Percentiles rank a stretch among this genome's conserved stretches.
Evolutionary conservation across 1,284 basidiomycete species (phyloP).

Genomic region (Naganishia albida): DNA sequence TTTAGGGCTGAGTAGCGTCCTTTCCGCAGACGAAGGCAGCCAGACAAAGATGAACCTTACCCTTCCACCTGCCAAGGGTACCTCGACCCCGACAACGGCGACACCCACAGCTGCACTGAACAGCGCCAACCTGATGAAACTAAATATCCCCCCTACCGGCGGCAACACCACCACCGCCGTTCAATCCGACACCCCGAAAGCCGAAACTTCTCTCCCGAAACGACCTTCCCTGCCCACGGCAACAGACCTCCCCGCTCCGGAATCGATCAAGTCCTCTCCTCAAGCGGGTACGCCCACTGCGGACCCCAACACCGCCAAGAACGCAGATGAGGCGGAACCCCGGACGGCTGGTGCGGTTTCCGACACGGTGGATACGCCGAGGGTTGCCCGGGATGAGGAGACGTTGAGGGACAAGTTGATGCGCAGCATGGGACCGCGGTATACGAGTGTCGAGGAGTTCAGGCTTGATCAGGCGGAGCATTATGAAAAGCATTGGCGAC

Average conservation of each 20-base stretch:
- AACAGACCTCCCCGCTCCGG: slow-evolving; percentile 46
- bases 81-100: slow-evolving; percentile 5
- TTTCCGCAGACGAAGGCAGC: slow-evolving; percentile 6
- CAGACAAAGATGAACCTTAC: slow-evolving; percentile 16
- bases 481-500: slow-evolving; percentile 85
- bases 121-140: slow-evolving; percentile 60
- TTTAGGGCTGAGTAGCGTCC: not conserved
- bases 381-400: slow-evolving; percentile 37
- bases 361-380: slow-evolving; percentile 23
- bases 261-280: slow-evolving; percentile 46
- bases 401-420: slow-evolving; percentile 49
- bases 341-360: slow-evolving; percentile 20
- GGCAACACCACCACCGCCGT: slow-evolving; percentile 55
- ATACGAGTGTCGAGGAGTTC: slow-evolving; percentile 53
- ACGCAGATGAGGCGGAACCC: slow-evolving; percentile 9
- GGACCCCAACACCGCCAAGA: slow-evolving; percentile 30
- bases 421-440: slow-evolving; percentile 47
- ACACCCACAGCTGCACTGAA: slow-evolving; percentile 44
- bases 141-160: slow-evolving; percentile 70
- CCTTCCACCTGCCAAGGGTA: slow-evolving; percentile 37
- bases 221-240: slow-evolving; percentile 35
- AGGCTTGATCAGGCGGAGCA: slow-evolving; percentile 66
- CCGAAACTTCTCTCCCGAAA: slow-evolving; percentile 25
- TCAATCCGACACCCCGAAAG: slow-evolving; percentile 5
- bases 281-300: slow-evolving; percentile 46